Evolutionary conservation across 805 yeast genomes (phyloP).

Genomic region (Kuraishia borneana): DNA sequence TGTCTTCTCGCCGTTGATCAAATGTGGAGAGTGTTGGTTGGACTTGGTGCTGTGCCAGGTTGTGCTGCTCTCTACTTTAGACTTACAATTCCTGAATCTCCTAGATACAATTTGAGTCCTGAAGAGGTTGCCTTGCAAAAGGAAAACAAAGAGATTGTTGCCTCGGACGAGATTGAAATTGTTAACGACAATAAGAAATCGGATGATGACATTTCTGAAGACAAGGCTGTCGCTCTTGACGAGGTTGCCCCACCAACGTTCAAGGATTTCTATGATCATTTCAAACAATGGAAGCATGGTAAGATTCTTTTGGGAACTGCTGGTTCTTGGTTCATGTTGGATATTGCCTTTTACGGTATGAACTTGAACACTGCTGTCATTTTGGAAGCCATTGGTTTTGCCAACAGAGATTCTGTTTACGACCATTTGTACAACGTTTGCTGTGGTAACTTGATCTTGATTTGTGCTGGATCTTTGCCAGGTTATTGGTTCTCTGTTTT

Average conservation of each 20-base stretch:
- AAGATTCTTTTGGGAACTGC: conserved; percentile 71
- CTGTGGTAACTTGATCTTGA: conserved; percentile 43
- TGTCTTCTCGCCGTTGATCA: conserved; percentile 68
- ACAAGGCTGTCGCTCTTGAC: conserved; percentile 24
- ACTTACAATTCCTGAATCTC: conserved; percentile 79
- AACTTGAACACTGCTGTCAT: conserved; percentile 64
- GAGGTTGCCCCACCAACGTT: conserved; percentile 63
- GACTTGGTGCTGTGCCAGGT: conserved; percentile 78
- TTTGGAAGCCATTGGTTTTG: conserved; percentile 65
- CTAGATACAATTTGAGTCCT: conserved; percentile 43
- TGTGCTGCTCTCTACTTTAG: conserved; percentile 65
- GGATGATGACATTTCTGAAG: conserved; percentile 20
- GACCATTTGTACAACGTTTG: conserved; percentile 29
- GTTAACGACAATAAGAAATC: conserved; percentile 20
- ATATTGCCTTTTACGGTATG: conserved; percentile 73
- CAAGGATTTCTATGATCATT: conserved; percentile 53
- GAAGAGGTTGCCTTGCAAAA: conserved; percentile 48
- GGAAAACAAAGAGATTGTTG: conserved; percentile 24
- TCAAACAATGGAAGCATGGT: conserved; percentile 68
- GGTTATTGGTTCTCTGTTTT: conserved; percentile 53
- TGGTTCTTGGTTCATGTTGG: conserved; percentile 71
- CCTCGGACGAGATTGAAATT: background rate
- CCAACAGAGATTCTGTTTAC: conserved; percentile 37
- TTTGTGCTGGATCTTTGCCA: conserved; percentile 51
- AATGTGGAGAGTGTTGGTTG: conserved; percentile 77